Evolutionary conservation across 2,329 filamentous ascomycete genomes (phyloP).

Genomic region (Nemania sp.): DNA sequence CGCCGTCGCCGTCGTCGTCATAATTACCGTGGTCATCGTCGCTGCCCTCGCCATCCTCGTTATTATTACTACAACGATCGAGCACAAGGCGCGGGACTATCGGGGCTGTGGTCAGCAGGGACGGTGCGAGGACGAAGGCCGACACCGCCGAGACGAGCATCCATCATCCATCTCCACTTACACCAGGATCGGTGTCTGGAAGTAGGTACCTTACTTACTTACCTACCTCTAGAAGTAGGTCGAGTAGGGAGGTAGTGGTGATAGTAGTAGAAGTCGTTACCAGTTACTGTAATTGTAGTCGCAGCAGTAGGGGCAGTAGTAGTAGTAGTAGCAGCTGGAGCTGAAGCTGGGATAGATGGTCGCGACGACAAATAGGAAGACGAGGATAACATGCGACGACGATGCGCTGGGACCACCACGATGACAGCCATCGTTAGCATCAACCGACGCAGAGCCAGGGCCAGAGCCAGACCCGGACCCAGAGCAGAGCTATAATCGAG

Average conservation of each 20-base stretch:
- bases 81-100: background rate
- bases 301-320: too few species aligned
- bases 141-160: slow-evolving; percentile 12
- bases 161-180: slow-evolving; percentile 19
- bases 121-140: slow-evolving; percentile 4
- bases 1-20: background rate
- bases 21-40: background rate
- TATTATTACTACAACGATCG: background rate
- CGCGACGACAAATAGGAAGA: slow-evolving; percentile 17
- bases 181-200: slow-evolving; percentile 6
- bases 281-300: too few species aligned
- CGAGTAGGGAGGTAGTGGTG: too few species aligned
- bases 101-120: slow-evolving; percentile 6
- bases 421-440: background rate
- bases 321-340: background rate
- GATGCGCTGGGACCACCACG: slow-evolving; percentile 38
- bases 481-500: background rate
- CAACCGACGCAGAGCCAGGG: background rate
- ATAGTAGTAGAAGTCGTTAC: too few species aligned
- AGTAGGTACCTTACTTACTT: too few species aligned
- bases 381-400: slow-evolving; percentile 25
- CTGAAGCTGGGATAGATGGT: too few species aligned
- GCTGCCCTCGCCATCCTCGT: background rate
- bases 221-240: too few species aligned
- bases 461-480: background rate